A percentile compares a stretch with the other conserved stretches of the same genome.
Conservation (phyloP, 140 eudicot genomes). For the Senecio squalidus region DNA sequence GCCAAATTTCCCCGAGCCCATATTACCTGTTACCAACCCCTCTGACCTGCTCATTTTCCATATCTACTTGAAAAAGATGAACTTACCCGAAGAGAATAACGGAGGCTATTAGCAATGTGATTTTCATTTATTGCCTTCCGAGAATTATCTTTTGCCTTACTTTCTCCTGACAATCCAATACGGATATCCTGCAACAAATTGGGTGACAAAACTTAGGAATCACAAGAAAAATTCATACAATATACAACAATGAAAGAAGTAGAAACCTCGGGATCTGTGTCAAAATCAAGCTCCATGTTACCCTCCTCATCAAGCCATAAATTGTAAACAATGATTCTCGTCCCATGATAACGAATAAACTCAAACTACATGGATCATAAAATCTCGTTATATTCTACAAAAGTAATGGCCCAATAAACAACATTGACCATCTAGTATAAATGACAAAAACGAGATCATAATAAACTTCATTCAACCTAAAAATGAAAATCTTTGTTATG, state of each 20-base stretch:
- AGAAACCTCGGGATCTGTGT: constrained; percentile 64
- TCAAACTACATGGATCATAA: constrained; percentile 48
- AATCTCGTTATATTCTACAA: constrained; percentile 10
- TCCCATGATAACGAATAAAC: constrained; percentile 66
- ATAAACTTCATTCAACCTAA: neutral
- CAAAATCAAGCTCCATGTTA: constrained; percentile 67
- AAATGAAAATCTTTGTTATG: neutral
- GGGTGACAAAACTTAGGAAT: neutral
- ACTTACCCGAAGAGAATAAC: constrained; percentile 77
- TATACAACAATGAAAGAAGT: neutral
- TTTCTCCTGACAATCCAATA: constrained; percentile 24
- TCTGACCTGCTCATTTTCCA: too few species aligned
- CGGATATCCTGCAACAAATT: constrained; percentile 59
- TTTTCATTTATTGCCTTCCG: constrained; percentile 31
- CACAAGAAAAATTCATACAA: neutral
- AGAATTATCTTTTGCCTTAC: constrained; percentile 15
- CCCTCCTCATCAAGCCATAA: constrained; percentile 59
- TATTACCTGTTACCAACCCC: too few species aligned
- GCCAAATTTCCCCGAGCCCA: too few species aligned
- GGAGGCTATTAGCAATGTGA: constrained; percentile 64
- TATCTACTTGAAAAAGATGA: neutral
- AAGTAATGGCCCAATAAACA: neutral
- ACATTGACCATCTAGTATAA: neutral
- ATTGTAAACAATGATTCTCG: constrained; percentile 33
- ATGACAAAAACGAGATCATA: constrained; percentile 3